phyloP scores from a whole-genome alignment of 768 basidiomycete species.

The Rhizopogon sp. region DNA sequence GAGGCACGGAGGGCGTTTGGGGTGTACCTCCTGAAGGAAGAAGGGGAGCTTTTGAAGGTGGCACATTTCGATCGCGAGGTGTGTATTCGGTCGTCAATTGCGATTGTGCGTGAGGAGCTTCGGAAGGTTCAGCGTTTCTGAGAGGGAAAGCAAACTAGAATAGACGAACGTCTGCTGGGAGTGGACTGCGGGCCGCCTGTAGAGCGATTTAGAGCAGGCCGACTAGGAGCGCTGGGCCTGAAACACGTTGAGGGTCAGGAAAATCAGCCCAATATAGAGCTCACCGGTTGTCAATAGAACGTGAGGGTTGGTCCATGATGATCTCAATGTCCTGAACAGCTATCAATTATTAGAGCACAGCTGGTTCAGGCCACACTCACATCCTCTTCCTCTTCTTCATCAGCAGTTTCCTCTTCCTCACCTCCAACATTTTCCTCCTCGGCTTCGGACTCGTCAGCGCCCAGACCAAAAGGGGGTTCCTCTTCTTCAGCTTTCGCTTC shows the following conservation, averaged over 20 bases:
- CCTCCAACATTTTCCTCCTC: conserved; percentile 35
- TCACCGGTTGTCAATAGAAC: conserved; percentile 73
- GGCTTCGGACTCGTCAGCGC: conserved; percentile 18
- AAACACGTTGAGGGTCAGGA: background rate
- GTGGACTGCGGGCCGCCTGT: conserved; percentile 19
- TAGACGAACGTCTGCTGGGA: conserved; percentile 22
- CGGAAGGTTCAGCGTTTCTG: conserved; percentile 5
- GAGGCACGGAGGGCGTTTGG: conserved; percentile 9
- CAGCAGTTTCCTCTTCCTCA: conserved; percentile 32
- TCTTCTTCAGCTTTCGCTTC: conserved; percentile 40
- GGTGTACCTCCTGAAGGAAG: conserved; percentile 18
- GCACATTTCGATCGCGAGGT: conserved; percentile 59
- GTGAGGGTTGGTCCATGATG: conserved; percentile 76
- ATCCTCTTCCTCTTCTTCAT: conserved; percentile 31
- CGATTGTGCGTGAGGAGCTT: conserved; percentile 37
- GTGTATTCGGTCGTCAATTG: conserved; percentile 82
- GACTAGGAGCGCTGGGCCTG: conserved; percentile 33
- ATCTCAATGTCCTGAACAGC: conserved; percentile 75
- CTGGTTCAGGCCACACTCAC: conserved; percentile 26
- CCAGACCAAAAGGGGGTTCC: conserved; percentile 26
- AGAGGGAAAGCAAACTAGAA: background rate
- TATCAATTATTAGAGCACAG: conserved; percentile 1
- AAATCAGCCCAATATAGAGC: conserved; percentile 7
- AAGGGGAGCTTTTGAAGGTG: conserved; percentile 15
- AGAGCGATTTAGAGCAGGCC: conserved; percentile 26